Conservation (phyloP, 2,329 filamentous ascomycete species). For the Pezicula carpinea region DNA sequence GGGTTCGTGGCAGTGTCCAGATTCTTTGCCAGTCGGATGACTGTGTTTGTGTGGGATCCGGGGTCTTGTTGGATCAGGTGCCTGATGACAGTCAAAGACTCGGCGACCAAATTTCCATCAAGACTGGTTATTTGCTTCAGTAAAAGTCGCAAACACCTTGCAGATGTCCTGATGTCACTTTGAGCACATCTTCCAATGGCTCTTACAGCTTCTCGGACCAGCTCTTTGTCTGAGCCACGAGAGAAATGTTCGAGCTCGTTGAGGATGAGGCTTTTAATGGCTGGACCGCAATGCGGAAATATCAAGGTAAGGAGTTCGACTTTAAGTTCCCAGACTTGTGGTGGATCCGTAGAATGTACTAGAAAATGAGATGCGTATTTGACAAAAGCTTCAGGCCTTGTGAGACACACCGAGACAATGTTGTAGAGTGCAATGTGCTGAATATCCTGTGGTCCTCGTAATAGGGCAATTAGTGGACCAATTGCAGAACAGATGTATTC, state of each 20-base stretch:
- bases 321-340: constrained; percentile 85
- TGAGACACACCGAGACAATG: constrained; percentile 85
- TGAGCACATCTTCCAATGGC: constrained; percentile 94
- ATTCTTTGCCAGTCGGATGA: constrained; percentile 84
- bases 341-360: constrained; percentile 71
- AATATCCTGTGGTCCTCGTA: constrained; percentile 81
- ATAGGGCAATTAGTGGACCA: constrained; percentile 79
- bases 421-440: constrained; percentile 90
- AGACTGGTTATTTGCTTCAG: constrained; percentile 83
- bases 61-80: constrained; percentile 94
- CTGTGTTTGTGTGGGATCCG: constrained; percentile 73
- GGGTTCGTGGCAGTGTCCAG: constrained; percentile 84
- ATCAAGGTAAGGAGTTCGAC: constrained; percentile 86
- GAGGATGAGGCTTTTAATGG: constrained; percentile 80
- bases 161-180: constrained; percentile 63
- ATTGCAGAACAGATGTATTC: constrained; percentile 72
- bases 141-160: constrained; percentile 76
- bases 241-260: constrained; percentile 94
- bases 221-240: constrained; percentile 64
- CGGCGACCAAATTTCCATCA: constrained; percentile 83
- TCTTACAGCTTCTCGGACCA: constrained; percentile 84
- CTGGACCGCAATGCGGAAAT: constrained; percentile 74
- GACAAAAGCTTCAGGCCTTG: constrained; percentile 74
- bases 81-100: constrained; percentile 89
- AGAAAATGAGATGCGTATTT: constrained; percentile 88